Conservation (phyloP, 2,329 filamentous ascomycete genomes). For the Cercospora nicotianae region DNA sequence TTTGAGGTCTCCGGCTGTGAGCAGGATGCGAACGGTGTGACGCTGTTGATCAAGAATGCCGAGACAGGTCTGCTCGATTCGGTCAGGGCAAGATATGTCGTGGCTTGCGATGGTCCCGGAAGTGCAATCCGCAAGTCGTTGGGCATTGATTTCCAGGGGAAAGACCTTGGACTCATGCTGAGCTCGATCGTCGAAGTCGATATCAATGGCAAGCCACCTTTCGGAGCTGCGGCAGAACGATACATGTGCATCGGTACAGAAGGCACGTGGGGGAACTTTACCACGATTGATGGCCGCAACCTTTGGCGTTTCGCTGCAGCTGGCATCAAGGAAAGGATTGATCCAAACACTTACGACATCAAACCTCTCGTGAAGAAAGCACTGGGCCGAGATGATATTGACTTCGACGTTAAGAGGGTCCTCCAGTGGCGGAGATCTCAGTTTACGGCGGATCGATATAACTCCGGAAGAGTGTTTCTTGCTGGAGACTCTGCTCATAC, state of each 20-base stretch:
- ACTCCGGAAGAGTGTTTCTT: conserved; percentile 26
- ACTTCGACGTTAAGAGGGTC: conserved; percentile 1
- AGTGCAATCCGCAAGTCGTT: conserved; percentile 8
- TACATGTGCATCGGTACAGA: conserved; percentile 10
- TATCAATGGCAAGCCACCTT: conserved; percentile 1
- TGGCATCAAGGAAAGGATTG: conserved; percentile 7
- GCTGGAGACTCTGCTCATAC: conserved; percentile 40
- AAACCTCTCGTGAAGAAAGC: conserved; percentile 4
- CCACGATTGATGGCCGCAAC: conserved; percentile 12
- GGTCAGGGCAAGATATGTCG: conserved; percentile 3
- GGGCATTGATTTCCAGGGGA: conserved; percentile 5
- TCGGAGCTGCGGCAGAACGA: conserved; percentile 1
- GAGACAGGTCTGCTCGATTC: background rate
- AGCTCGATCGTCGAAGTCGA: conserved; percentile 11
- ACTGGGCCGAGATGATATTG: conserved; percentile 6
- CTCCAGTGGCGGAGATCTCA: conserved; percentile 12
- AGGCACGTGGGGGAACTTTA: conserved; percentile 13
- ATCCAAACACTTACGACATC: conserved; percentile 4
- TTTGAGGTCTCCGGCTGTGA: background rate
- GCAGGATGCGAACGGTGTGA: conserved; percentile 3
- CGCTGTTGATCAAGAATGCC: background rate
- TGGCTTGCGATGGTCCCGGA: conserved; percentile 10
- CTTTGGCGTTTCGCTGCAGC: conserved; percentile 8
- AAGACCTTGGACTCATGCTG: conserved; percentile 10
- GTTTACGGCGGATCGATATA: conserved; percentile 3